Conservation (phyloP, 208 protist species). For the Acanthamoeba triangularis region DNA sequence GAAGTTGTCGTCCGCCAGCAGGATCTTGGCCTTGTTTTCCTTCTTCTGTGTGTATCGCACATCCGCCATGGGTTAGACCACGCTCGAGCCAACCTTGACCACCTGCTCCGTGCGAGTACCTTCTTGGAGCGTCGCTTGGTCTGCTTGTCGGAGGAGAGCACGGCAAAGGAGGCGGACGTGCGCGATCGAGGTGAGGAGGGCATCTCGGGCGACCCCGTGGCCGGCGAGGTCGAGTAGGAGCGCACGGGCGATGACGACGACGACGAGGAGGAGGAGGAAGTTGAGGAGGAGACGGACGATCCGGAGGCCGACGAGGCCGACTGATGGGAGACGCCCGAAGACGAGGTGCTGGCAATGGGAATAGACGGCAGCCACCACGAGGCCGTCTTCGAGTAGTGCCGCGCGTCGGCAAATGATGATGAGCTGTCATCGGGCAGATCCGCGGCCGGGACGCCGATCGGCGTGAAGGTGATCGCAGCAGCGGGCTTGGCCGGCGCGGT, state of each 20-base stretch:
- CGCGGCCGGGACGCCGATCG: not conserved
- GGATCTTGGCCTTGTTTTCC: not conserved
- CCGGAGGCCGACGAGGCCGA: not conserved
- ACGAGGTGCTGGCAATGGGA: not conserved
- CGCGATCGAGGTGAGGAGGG: not conserved
- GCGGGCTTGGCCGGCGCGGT: no score
- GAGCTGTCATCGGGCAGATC: not conserved
- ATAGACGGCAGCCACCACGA: constrained; percentile 59
- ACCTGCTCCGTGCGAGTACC: no score
- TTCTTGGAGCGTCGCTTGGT: constrained; percentile 25
- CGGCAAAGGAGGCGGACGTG: not conserved
- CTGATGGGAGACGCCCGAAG: not conserved
- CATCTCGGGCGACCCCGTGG: not conserved
- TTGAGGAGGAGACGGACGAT: not conserved
- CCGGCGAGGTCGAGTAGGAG: not conserved
- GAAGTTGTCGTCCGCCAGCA: constrained; percentile 76
- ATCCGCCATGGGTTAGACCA: no score
- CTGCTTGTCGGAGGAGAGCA: not conserved
- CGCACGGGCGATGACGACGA: not conserved
- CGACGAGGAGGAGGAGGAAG: not conserved
- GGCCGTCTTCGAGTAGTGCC: not conserved
- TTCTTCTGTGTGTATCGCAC: no score
- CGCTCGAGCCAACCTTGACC: not conserved
- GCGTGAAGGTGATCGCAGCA: not conserved
- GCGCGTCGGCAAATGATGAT: constrained; percentile 11